A percentile compares a stretch with the other conserved stretches of the same genome.
Conservation (phyloP, 2,329 filamentous ascomycete genomes). For the Seiridium unicorne region DNA sequence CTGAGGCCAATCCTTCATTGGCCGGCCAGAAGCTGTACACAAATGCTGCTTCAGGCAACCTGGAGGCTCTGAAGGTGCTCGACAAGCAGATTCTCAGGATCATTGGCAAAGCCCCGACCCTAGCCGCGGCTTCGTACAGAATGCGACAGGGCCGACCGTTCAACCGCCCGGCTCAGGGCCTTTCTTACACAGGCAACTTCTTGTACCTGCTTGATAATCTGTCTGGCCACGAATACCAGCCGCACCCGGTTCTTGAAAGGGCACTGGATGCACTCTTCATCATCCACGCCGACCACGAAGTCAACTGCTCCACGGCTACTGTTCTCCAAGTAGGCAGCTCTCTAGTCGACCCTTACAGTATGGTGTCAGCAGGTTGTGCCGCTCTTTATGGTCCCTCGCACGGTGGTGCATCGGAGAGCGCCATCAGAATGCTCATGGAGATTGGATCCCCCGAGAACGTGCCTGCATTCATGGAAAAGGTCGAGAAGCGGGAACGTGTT, state of each 20-base stretch:
- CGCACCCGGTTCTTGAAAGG: slow-evolving; percentile 47
- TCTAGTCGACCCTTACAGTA: slow-evolving; percentile 53
- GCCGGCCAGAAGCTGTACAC: slow-evolving; percentile 49
- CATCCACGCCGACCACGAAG: slow-evolving; percentile 58
- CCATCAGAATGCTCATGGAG: slow-evolving; percentile 51
- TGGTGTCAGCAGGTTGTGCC: slow-evolving; percentile 50
- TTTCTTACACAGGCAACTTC: slow-evolving; percentile 55
- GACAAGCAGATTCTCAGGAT: slow-evolving; percentile 53
- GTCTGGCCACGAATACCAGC: slow-evolving; percentile 42
- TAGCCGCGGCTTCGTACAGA: slow-evolving; percentile 50
- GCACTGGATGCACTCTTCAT: slow-evolving; percentile 54
- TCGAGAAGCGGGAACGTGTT: slow-evolving; percentile 48
- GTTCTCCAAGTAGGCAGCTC: slow-evolving; percentile 55
- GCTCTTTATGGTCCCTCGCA: slow-evolving; percentile 57
- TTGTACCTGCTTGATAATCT: slow-evolving; percentile 53
- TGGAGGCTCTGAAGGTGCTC: slow-evolving; percentile 38
- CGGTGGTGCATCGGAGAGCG: slow-evolving; percentile 57
- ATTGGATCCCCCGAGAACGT: slow-evolving; percentile 51
- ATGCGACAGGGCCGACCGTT: slow-evolving; percentile 52
- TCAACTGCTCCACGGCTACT: slow-evolving; percentile 56
- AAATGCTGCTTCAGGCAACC: slow-evolving; percentile 38
- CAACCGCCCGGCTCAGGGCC: slow-evolving; percentile 43
- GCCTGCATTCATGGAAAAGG: slow-evolving; percentile 45
- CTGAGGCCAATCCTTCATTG: slow-evolving; percentile 49
- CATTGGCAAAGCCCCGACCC: slow-evolving; percentile 49